phyloP scores from a whole-genome alignment of 345 rosid genomes.

The Melaleuca quinquenervia region DNA sequence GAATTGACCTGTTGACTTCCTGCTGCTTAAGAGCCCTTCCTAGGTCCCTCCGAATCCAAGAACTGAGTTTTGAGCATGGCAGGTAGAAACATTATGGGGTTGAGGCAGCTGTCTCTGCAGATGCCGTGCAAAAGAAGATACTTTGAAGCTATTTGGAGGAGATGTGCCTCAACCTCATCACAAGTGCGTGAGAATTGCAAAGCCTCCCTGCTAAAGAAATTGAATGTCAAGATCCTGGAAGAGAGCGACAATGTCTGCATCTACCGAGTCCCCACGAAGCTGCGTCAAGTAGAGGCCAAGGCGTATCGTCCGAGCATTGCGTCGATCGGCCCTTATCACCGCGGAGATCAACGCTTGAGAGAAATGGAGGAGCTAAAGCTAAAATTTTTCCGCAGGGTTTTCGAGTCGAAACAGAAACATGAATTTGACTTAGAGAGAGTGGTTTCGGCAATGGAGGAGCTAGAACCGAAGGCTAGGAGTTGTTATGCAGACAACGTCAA shows the following conservation, averaged over 20 bases:
- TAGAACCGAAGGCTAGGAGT: constrained; percentile 9
- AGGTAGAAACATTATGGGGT: neutral
- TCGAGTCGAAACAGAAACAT: neutral
- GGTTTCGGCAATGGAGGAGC: constrained; percentile 4
- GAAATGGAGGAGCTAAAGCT: constrained; percentile 15
- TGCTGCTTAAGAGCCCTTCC: neutral
- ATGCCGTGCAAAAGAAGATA: neutral
- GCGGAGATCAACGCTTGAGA: neutral
- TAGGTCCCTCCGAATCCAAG: neutral
- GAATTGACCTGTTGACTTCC: neutral
- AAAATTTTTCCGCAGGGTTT: constrained; percentile 2
- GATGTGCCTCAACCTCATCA: neutral
- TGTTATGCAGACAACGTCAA: constrained; percentile 8
- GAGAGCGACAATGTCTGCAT: constrained; percentile 5
- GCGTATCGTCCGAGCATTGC: constrained; percentile 16
- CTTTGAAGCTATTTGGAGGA: neutral
- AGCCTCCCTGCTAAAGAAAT: neutral
- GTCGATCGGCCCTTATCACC: constrained; percentile 22
- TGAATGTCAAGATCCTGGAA: neutral
- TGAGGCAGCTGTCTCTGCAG: neutral
- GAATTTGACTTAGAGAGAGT: neutral
- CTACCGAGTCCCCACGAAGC: constrained; percentile 9
- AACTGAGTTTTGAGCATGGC: neutral
- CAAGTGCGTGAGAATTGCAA: neutral
- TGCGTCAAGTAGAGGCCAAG: neutral